Evolutionary conservation across 139 green algal species (phyloP), one percentile per base, ranked within the genome.

Genomic region (Pseudopediastrum boryanum): DNA sequence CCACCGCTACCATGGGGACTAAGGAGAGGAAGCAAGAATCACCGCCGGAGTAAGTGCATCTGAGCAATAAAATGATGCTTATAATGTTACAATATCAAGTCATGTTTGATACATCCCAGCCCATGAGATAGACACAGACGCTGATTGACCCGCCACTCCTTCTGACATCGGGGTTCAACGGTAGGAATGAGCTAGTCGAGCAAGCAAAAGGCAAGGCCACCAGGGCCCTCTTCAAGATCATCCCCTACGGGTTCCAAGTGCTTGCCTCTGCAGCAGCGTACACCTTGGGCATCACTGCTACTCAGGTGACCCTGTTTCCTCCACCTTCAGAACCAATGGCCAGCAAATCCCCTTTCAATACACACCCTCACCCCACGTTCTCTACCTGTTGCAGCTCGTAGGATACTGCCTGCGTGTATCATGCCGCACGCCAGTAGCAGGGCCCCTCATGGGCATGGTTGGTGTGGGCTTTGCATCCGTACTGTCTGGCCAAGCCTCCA

Each of bases 371-470:
- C n/a, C n/a, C n/a, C n/a, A n/a, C 25, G 50, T 61, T 61, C 50
- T 61, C 19, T 13, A 41, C 33, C 3, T 64, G 19, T 38, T 70
- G 73, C 77, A 83, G 77, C 41, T 83, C 6, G 13, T 79, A 9
- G 88, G 88, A 54, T 76, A 84, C 33, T 82, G 65, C 5, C 75
- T 86, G 33, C 85, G 89, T n/a, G 77, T 95, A 2, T 94, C 90
- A 4, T 95, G 87, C 50, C 84, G 76, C 1, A 95, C 89, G 7
- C 91, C 87, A 2, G 62, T 95, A 10, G 61, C 90, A 0, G 85
- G 81, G 29, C 64, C 87, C 21, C 43, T 74, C n/a, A 52, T 89
- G 59, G 89, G 91, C 19, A 3, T 86, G 35, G 21, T 90, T 25
- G 85, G 89, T 10, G 84, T 93, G 13, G 88, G 90, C 19, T 35